Base-by-base conservation (phyloP, 805 yeast genomes). In the Myxozyma vanderwaltii region DNA sequence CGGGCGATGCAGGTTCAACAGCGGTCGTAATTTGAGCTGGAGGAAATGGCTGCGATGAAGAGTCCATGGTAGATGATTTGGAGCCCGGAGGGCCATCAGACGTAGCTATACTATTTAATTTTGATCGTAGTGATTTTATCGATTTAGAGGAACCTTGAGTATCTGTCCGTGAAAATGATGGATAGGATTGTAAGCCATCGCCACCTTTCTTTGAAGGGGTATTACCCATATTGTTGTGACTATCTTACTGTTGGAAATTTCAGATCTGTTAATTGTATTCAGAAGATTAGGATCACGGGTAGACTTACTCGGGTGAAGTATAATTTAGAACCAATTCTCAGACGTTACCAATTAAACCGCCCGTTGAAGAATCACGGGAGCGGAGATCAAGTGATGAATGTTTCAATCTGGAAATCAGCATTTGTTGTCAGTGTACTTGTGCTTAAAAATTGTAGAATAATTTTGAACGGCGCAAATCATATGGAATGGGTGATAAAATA, bases 61-160 rank as follows among this genome's bases (percentile, higher is more conserved):
- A 19, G 2, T 51, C 46, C 24, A 31, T 31, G 24, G 19, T 31
- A 13, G 44, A 10, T 1, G 51, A 33, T 23, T 17, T 45, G 4
- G 33, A 7, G 15, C n/a, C 15, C 23, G 43, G 1, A 7, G 55
- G 13, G 39, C 17, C 21, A 4, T 43, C 57, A 26, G 40, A 41
- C 2, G 51, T 41, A 8, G 45, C 39, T 10, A 21, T 51, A 19
- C 19, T 52, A 21, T 19, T 36, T 5, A 52, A 45, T 47, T 60
- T 59, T 44, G 68, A 60, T 54, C 67, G 65, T 41, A 70, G 47
- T 27, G 76, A 73, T 36, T 72, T 59, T 48, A 68, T 65, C 12
- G 76, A 73, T 52, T 74, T 68, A 3, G 66, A 67, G 41, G 77
- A 74, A 19, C 73, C 73, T 58, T 74, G 77, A 3, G 79, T 76